A percentile compares a stretch with the other conserved stretches of the same genome.
Conservation (phyloP, 2,329 filamentous ascomycete species). For the Monosporascus sp. region DNA sequence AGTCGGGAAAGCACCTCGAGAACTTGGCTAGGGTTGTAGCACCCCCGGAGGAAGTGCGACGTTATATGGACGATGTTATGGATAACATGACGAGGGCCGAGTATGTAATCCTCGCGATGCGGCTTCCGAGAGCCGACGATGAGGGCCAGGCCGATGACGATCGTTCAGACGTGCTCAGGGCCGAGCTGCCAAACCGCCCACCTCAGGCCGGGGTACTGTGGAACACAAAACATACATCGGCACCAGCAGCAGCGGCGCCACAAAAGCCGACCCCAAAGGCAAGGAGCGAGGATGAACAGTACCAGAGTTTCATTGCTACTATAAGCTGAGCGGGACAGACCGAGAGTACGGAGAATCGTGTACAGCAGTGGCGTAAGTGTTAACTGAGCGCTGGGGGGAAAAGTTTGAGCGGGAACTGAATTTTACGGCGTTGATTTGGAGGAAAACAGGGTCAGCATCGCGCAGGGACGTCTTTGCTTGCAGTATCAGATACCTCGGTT, state of each 20-base stretch:
- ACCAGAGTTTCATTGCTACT: slow-evolving; percentile 39
- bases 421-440: not conserved
- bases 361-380: slow-evolving; percentile 2
- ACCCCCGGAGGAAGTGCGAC: slow-evolving; percentile 56
- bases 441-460: not conserved
- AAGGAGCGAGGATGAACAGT: slow-evolving; percentile 39
- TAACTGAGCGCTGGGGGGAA: not conserved
- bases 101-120: slow-evolving; percentile 63
- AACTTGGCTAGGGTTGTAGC: slow-evolving; percentile 58
- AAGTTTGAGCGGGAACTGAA: not conserved
- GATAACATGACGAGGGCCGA: slow-evolving; percentile 64
- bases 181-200: slow-evolving; percentile 14
- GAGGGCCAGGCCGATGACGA: slow-evolving; percentile 27
- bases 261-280: slow-evolving; percentile 22
- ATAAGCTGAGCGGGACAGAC: slow-evolving; percentile 23
- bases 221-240: slow-evolving; percentile 23
- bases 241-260: slow-evolving; percentile 8
- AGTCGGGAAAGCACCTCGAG: slow-evolving; percentile 53
- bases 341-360: slow-evolving; percentile 9
- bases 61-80: slow-evolving; percentile 69
- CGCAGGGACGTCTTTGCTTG: not conserved
- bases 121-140: slow-evolving; percentile 46
- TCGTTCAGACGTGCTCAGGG: slow-evolving; percentile 20
- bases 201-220: slow-evolving; percentile 29
- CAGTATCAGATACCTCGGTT: not conserved